phyloP scores from a whole-genome alignment of 164 flowering plant genomes.

The Vitis labrusca region DNA sequence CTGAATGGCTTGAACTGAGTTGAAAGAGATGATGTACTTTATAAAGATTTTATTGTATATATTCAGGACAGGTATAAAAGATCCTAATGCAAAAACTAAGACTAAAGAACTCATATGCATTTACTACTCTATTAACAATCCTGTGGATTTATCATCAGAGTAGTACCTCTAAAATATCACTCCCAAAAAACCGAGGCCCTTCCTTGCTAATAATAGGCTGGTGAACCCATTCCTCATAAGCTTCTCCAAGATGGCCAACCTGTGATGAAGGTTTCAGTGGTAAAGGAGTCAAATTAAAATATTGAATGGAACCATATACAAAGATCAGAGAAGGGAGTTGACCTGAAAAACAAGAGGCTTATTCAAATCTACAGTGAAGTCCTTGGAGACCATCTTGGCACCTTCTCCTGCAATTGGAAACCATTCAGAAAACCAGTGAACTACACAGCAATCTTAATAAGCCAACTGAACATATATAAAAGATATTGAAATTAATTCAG shows the following conservation, averaged over 20 bases:
- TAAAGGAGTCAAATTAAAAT: not conserved
- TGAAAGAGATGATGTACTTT: too few species aligned
- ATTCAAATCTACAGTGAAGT: constrained; percentile 61
- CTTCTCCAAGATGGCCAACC: constrained; percentile 98
- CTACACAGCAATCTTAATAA: too few species aligned
- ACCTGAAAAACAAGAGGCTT: constrained; percentile 88
- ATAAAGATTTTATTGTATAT: too few species aligned
- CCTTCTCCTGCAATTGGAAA: not conserved
- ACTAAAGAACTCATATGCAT: too few species aligned
- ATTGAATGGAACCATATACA: not conserved
- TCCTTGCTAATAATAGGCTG: constrained; percentile 85
- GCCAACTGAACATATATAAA: too few species aligned
- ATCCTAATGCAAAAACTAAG: too few species aligned
- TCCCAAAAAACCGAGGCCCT: constrained; percentile 87
- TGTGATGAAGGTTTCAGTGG: constrained; percentile 16
- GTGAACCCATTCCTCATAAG: constrained; percentile 93
- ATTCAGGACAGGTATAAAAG: too few species aligned
- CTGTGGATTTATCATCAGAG: not conserved
- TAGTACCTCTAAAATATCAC: constrained; percentile 80
- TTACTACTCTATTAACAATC: too few species aligned
- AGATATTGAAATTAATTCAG: too few species aligned
- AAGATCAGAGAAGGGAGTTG: not conserved
- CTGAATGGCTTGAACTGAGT: too few species aligned
- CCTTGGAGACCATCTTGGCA: constrained; percentile 54
- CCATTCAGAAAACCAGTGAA: too few species aligned